phyloP scores from a whole-genome alignment of 257 asterid genomes.

The Fraxinus americana region DNA sequence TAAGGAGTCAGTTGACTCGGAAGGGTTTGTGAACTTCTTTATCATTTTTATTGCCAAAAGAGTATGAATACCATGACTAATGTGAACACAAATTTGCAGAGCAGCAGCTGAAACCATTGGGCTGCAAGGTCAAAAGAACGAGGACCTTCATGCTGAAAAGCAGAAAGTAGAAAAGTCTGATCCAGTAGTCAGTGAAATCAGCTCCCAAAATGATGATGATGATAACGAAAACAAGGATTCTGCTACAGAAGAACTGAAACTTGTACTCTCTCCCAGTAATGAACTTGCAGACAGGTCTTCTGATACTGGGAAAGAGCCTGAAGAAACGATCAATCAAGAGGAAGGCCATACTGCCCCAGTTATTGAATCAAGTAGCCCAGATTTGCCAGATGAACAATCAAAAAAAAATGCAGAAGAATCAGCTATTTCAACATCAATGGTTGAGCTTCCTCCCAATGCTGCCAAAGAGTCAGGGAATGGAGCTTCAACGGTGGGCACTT shows the following conservation, averaged over 20 bases:
- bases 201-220: conserved; percentile 32
- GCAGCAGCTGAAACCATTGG: conserved; percentile 44
- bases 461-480: conserved; percentile 58
- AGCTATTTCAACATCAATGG: conserved; percentile 43
- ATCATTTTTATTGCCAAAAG: conserved; percentile 11
- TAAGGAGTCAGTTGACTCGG: conserved; percentile 39
- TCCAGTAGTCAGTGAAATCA: conserved; percentile 29
- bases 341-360: conserved; percentile 33
- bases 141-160: conserved; percentile 42
- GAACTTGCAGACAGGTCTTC: conserved; percentile 37
- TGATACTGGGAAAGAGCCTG: conserved; percentile 41
- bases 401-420: conserved; percentile 43
- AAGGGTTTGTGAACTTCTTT: conserved; percentile 53
- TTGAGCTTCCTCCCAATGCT: conserved; percentile 53
- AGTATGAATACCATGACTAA: conserved; percentile 27
- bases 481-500: conserved; percentile 33
- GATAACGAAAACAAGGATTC: conserved; percentile 37
- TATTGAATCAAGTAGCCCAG: conserved; percentile 43
- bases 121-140: conserved; percentile 41
- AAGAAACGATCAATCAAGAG: conserved; percentile 34
- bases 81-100: conserved; percentile 53
- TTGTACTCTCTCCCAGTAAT: conserved; percentile 38
- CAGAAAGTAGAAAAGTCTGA: conserved; percentile 44
- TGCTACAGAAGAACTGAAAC: conserved; percentile 44
- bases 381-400: conserved; percentile 38